phyloP scores from a whole-genome alignment of 192 early-diverging fungal species.

The Coemansia sp. region DNA sequence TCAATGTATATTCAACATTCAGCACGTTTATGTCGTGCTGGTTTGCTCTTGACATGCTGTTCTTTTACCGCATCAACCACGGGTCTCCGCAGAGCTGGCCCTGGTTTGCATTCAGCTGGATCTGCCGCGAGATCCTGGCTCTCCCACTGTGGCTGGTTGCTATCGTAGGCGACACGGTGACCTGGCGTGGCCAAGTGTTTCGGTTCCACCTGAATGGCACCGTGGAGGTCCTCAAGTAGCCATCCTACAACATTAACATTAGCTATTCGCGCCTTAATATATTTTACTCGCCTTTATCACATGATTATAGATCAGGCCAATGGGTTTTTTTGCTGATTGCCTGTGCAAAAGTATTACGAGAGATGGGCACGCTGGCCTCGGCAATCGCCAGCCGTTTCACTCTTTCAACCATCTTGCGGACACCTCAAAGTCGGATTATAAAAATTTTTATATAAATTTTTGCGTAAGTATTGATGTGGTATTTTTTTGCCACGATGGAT shows the following conservation, averaged over 20 bases:
- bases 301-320: not conserved
- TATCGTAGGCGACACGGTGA: slow-evolving; percentile 75
- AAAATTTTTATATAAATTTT: slow-evolving; percentile 6
- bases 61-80: slow-evolving; percentile 50
- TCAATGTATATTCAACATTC: slow-evolving; percentile 46
- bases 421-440: slow-evolving; percentile 6
- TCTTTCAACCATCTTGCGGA: not conserved
- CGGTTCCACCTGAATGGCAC: slow-evolving; percentile 63
- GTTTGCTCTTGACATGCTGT: slow-evolving; percentile 63
- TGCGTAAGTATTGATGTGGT: slow-evolving; percentile 10
- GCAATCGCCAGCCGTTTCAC: not conserved
- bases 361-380: not conserved
- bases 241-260: no score
- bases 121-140: slow-evolving; percentile 75
- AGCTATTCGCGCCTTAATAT: not conserved
- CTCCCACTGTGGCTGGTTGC: slow-evolving; percentile 83
- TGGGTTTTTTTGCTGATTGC: not conserved
- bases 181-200: slow-evolving; percentile 84
- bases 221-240: slow-evolving; percentile 39
- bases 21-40: slow-evolving; percentile 54
- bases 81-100: slow-evolving; percentile 39
- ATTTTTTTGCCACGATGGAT: not conserved
- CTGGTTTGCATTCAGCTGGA: slow-evolving; percentile 73
- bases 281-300: not conserved
- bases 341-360: not conserved